Percentiles rank a stretch among this genome's conserved stretches.
phyloP scores from a whole-genome alignment of 495 filamentous ascomycete species.

The Aspergillus carlsbadensis region DNA sequence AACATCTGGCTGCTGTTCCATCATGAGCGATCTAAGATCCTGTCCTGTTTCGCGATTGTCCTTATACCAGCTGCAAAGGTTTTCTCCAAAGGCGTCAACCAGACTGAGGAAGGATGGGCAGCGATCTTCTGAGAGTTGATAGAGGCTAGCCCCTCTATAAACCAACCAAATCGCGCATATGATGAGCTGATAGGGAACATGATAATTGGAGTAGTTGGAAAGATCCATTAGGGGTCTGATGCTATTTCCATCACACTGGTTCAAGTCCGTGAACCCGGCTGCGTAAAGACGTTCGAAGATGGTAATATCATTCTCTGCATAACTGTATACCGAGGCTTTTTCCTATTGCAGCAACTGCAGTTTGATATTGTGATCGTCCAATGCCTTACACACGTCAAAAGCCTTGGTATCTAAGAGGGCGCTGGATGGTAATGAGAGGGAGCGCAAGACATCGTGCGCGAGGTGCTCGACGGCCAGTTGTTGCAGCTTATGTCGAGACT shows the following conservation, averaged over 20 bases:
- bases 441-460: not conserved
- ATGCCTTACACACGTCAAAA: not conserved
- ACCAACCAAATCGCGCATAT: no score
- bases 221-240: no score
- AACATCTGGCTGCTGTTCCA: no score
- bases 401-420: not conserved
- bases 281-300: not conserved
- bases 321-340: not conserved
- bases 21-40: no score
- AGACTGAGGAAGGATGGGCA: no score
- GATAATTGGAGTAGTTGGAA: no score
- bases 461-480: not conserved
- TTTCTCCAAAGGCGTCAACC: no score
- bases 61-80: no score
- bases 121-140: no score
- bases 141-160: no score
- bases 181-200: no score
- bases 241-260: not conserved
- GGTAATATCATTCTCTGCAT: not conserved
- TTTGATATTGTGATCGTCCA: not conserved
- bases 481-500: not conserved
- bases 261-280: not conserved
- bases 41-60: no score
- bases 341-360: not conserved
- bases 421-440: not conserved